Evolutionary conservation across 768 basidiomycete genomes (phyloP), one percentile per base, ranked within the genome.

Genomic region (Serendipita sp.): DNA sequence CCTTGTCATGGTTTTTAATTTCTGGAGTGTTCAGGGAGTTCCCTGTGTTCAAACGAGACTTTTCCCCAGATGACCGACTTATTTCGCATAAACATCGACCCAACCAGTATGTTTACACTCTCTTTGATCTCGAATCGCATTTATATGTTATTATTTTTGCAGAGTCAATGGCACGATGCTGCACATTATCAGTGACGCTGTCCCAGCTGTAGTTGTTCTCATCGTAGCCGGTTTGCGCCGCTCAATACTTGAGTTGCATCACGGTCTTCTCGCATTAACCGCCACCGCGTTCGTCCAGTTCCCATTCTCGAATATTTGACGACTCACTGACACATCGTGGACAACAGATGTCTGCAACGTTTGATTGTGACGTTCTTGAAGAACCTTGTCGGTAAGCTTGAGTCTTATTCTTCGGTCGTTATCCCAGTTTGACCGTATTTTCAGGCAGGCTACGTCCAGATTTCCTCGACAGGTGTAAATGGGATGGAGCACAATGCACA

Each of bases 401-500:
- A 35, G 28, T 23, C 1, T 23, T 36, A n/a, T 7, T 15, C 44
- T 23, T 41, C 16, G 28, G 15, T 38, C 1, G 44, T 35, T 16
- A 7, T 5, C 47, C 30, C 47, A 15, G 32, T 45, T 11, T 28
- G 66, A 36, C 60, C 23, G 7, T 48, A 3, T 15, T 58, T 63
- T 4, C 62, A 75, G 77, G 77, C 51, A 71, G 85, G 28, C 72
- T 87, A 16, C 78, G 85, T 11, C 85, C 85, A 0, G 85, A 87
- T 70, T 87, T 86, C 68, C 77, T 86, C 46, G 75, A 79, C 10
- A 79, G 85, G 38, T 87, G 85, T 68, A 77, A 79, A 67, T 86
- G 84, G 83, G 79, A 83, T 63, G 72, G 75, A 8, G 70, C 72
- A 65, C 71, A 72, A 56, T 87, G 85, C 70, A 79, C 81, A 18